phyloP scores from a whole-genome alignment of 129 eudicot genomes.

The Logfia minima region DNA sequence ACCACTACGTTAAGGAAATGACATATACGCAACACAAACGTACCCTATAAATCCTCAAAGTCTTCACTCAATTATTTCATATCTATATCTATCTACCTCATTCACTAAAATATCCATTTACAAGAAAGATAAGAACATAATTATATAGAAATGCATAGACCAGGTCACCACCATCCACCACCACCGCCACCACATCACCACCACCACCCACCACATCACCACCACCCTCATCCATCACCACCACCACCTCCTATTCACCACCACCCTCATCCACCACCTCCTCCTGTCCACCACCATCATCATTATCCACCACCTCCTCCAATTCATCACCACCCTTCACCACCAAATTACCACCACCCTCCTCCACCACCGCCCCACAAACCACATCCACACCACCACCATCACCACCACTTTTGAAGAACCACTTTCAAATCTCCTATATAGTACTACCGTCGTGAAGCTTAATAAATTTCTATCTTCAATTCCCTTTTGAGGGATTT shows the following conservation, averaged over 20 bases:
- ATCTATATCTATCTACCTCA: neutral
- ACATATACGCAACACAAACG: neutral
- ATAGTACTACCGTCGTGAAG: neutral
- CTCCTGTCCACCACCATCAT: constrained; percentile 15
- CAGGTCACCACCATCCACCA: constrained; percentile 16
- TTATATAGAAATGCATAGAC: constrained; percentile 24
- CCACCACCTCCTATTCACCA: constrained; percentile 6
- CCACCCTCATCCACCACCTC: constrained; percentile 23
- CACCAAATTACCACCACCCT: constrained; percentile 19
- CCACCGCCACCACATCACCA: constrained; percentile 23
- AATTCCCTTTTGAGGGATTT: neutral
- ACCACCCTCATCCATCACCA: constrained; percentile 20
- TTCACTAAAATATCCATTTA: neutral
- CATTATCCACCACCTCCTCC: constrained; percentile 26
- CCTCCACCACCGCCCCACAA: constrained; percentile 25
- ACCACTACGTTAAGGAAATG: constrained; percentile 23
- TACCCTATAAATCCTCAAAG: neutral
- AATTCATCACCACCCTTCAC: constrained; percentile 19
- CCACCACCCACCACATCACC: constrained; percentile 19
- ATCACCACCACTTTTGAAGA: neutral
- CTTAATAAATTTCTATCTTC: neutral
- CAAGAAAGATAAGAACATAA: neutral
- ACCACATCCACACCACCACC: constrained; percentile 24
- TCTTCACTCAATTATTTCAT: neutral
- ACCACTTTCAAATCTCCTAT: neutral